Conservation (phyloP, 192 early-diverging fungal genomes). For the Phycomyces blakesleeanus region DNA sequence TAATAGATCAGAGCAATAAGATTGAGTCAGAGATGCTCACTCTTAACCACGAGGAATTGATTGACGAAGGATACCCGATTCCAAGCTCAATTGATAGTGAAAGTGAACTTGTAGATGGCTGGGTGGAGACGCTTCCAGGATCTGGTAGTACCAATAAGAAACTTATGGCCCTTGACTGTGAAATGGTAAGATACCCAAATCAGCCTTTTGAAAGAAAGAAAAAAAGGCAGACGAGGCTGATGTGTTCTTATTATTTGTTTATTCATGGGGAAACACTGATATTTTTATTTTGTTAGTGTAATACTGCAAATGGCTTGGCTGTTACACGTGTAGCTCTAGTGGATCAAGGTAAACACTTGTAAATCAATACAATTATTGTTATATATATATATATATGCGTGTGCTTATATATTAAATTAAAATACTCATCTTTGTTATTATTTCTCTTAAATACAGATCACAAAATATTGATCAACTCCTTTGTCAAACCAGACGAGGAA, state of each 20-base stretch:
- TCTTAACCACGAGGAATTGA: slow-evolving; percentile 28
- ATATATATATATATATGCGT: neutral
- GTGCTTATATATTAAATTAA: neutral
- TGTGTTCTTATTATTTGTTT: neutral
- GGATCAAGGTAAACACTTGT: slow-evolving; percentile 18
- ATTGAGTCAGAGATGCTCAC: slow-evolving; percentile 17
- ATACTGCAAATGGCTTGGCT: slow-evolving; percentile 26
- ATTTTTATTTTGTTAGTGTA: slow-evolving; percentile 2
- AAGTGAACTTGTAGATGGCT: slow-evolving; percentile 25
- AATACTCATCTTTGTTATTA: neutral
- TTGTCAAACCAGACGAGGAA: slow-evolving; percentile 45
- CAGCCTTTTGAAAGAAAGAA: neutral
- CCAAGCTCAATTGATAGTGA: slow-evolving; percentile 5
- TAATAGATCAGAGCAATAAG: neutral
- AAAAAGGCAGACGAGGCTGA: neutral
- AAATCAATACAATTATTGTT: neutral
- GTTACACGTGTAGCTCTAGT: slow-evolving; percentile 50
- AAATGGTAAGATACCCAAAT: slow-evolving; percentile 44
- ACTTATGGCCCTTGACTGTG: slow-evolving; percentile 55
- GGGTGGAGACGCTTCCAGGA: slow-evolving; percentile 39
- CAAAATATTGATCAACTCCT: slow-evolving; percentile 39
- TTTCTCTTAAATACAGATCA: slow-evolving; percentile 11
- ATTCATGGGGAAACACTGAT: too few species aligned
- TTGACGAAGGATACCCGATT: slow-evolving; percentile 34
- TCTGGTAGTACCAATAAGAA: slow-evolving; percentile 13